phyloP scores from a whole-genome alignment of 257 asterid genomes.

The Salvia splendens region DNA sequence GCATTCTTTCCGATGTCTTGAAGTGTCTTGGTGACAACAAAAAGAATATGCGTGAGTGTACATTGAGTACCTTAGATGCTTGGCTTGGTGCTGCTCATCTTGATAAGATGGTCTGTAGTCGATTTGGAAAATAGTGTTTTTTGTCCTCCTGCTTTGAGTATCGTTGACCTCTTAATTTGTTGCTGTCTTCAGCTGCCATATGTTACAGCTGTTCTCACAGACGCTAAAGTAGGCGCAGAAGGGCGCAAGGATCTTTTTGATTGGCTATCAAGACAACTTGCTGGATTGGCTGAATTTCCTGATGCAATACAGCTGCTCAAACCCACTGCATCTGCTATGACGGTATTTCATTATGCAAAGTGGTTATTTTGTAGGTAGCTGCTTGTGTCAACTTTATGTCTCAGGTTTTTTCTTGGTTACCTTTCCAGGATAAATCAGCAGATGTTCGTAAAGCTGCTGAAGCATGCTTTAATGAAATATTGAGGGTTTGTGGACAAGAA shows the following conservation, averaged over 20 bases:
- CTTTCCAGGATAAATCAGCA: slow-evolving; percentile 87
- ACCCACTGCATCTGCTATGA: slow-evolving; percentile 92
- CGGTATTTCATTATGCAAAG: slow-evolving; percentile 52
- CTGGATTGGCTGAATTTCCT: slow-evolving; percentile 60
- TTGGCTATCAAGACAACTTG: slow-evolving; percentile 84
- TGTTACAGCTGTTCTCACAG: slow-evolving; percentile 73
- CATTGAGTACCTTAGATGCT: slow-evolving; percentile 80
- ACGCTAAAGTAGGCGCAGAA: slow-evolving; percentile 94
- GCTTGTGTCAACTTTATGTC: slow-evolving; percentile 15
- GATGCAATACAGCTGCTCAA: slow-evolving; percentile 88
- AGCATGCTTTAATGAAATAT: slow-evolving; percentile 77
- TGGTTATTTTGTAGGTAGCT: neutral
- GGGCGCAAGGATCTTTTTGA: slow-evolving; percentile 98
- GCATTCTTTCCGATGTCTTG: slow-evolving; percentile 83
- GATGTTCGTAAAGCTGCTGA: slow-evolving; percentile 99
- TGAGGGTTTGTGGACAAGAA: slow-evolving; percentile 94
- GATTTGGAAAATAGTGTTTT: slow-evolving; percentile 6
- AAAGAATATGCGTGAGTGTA: slow-evolving; percentile 95
- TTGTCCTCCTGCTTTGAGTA: slow-evolving; percentile 20
- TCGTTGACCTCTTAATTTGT: slow-evolving; percentile 19
- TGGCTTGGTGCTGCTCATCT: slow-evolving; percentile 99
- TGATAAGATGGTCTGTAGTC: slow-evolving; percentile 73
- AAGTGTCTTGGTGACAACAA: slow-evolving; percentile 97
- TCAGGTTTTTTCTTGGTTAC: slow-evolving; percentile 26
- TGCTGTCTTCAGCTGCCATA: slow-evolving; percentile 67